These are phyloP conservation scores for Chaetomium globosum DNA, from an alignment of 2,329 filamentous ascomycete species.

Conservation along the genomic window DNA sequence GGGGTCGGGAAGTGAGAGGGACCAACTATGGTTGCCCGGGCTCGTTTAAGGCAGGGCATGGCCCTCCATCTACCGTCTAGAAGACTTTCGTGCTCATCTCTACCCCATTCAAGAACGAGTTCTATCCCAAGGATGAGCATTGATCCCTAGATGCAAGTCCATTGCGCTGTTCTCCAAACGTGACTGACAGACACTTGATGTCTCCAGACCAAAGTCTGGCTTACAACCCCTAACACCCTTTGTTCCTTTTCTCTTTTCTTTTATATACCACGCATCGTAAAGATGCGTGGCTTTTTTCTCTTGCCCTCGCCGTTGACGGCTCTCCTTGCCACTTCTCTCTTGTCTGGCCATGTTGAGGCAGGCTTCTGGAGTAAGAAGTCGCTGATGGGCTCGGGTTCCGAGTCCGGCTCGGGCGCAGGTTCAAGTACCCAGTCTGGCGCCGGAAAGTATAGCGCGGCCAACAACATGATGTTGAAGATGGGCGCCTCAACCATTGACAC, in stretches of 20 bases:
- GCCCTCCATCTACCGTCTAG: constrained; percentile 9
- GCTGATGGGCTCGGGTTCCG: background rate
- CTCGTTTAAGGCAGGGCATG: constrained; percentile 25
- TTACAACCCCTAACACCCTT: background rate
- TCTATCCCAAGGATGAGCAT: background rate
- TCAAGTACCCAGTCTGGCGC: background rate
- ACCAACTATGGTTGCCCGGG: constrained; percentile 7
- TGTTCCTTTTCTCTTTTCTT: background rate
- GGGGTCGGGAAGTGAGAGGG: background rate
- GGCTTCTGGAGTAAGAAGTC: constrained; percentile 19
- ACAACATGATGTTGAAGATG: constrained; percentile 25
- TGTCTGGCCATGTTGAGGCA: constrained; percentile 16
- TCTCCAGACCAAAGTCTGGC: background rate
- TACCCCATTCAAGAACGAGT: background rate
- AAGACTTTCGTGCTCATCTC: background rate
- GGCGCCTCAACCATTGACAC: constrained; percentile 25
- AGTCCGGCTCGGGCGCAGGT: background rate
- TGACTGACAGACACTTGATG: constrained; percentile 13
- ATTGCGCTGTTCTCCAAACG: constrained; percentile 6
- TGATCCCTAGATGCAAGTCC: background rate
- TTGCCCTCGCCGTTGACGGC: constrained; percentile 21
- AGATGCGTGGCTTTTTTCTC: constrained; percentile 17
- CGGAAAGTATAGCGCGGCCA: constrained; percentile 5
- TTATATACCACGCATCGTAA: background rate
- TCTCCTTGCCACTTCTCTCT: constrained; percentile 13